Base-by-base conservation (phyloP, 2,329 filamentous ascomycete genomes). In the Claviceps arundinis region DNA sequence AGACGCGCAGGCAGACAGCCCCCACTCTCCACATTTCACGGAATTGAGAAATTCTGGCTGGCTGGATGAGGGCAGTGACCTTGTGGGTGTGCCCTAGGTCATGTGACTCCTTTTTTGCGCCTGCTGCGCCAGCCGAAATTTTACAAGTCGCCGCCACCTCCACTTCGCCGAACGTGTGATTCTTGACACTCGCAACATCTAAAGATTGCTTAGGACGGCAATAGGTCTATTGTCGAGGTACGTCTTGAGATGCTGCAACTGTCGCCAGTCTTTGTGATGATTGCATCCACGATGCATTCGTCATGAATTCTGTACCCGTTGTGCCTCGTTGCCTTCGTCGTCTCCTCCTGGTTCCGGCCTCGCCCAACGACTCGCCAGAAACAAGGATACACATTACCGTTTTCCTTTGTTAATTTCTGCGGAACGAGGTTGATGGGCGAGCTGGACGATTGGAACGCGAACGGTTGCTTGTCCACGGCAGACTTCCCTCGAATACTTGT, bases 201-300 rank as follows among this genome's bases (percentile, higher is more conserved):
- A 70, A 75, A 70, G 69, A 74, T 73, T 78, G 76, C 76, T 80
- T 77, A 80, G 76, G 76, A 80, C 73, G 76, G 75, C 76, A 79
- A 73, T 75, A 70, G 62, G 51, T 61, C 65, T 73, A 75, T 77
- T 79, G 76, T 80, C 76, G 76, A 80, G 76, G 76, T 80, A 79
- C 62, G 76, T 80, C 72, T 73, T 68, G 70, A 69, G 72, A 75
- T 75, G 72, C 68, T 72, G 68, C 66, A 63, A 60, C 60, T 56
- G 54, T 56, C 54, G 57, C 52, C 56, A 51, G 47, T 57, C 57
- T 60, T 56, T 48, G 57, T 54, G 55, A 58, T 59, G 61, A 62
- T 55, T 57, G 60, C 58, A 59, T 63, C 60, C 51, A 45, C 48
- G 53, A 56, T 66, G 62, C 59, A 53, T 60, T 52, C 60, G 50